Evolutionary conservation across 2,329 filamentous ascomycete genomes (phyloP), one percentile per base, ranked within the genome.

Genomic region (Kalaharituber pfeilii): DNA sequence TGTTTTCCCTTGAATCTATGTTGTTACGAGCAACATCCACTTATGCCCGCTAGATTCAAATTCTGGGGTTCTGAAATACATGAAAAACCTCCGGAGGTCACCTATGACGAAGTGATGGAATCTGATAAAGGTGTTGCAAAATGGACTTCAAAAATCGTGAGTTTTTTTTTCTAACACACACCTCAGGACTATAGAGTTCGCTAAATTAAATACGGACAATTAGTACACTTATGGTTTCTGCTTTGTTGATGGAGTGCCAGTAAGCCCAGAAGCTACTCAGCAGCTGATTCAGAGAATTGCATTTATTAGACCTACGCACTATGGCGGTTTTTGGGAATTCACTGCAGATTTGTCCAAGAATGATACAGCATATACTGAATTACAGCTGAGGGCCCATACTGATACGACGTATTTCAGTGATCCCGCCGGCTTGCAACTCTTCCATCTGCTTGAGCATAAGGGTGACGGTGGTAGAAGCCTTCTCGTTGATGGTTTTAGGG

Each of bases 391-490:
- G 20, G 82, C 84, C 0, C 91, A 98, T 68, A 96, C 89, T 1
- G 91, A 98, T 69, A 96, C 79, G 5, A 94, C 89, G 1, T 96
- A 98, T 69, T 96, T 96, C 70, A 87, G 80, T 22, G 89, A 96
- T 59, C 89, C 91, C 0, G 81, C 85, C 1, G 86, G 89, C 8
- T 75, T 98, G 29, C 91, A 98, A 67, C 80, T 91, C 25, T 93
- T 98, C 68, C 91, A 98, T 66, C 73, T 95, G 49, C 76, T 96
- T 26, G 91, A 85, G 0, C 86, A 93, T 67, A 82, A 80, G 6
- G 76, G 79, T 22, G 67, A 67, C 2, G 91, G 89, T 8, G 91
- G 91, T 5, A 73, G 79, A 52, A 88, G 82, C 0, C 72, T 93
- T 0, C 78, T 98, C 1, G 83, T 94, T 0, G 91, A 98, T 66